A percentile compares a stretch with the other conserved stretches of the same genome.
These are phyloP conservation scores for Nannizziopsis barbatae DNA, from an alignment of 2,329 filamentous ascomycete genomes.

Conservation along the genomic window DNA sequence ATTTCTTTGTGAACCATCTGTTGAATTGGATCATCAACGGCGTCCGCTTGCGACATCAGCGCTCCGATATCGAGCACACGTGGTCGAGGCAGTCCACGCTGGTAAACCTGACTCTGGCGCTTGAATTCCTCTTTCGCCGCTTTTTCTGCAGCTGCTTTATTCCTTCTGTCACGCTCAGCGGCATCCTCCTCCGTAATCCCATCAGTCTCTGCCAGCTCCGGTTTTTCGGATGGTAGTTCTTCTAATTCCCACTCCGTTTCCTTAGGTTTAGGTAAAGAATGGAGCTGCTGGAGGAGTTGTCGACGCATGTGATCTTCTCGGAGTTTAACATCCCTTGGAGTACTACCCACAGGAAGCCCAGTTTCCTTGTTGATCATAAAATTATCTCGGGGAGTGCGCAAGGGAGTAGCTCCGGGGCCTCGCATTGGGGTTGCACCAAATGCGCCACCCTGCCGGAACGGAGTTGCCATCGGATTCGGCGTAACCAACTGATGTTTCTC, in stretches of 20 bases:
- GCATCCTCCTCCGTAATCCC: conserved; percentile 54
- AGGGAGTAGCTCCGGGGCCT: conserved; percentile 65
- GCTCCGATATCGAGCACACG: conserved; percentile 57
- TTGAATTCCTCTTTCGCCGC: conserved; percentile 59
- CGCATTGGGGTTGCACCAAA: conserved; percentile 55
- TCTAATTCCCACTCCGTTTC: conserved; percentile 92
- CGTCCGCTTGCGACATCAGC: conserved; percentile 53
- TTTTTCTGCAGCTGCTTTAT: conserved; percentile 52
- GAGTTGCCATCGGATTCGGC: conserved; percentile 90
- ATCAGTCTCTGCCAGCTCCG: conserved; percentile 44
- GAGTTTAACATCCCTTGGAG: conserved; percentile 63
- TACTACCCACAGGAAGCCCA: conserved; percentile 56
- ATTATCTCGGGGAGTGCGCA: conserved; percentile 78
- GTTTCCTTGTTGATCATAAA: conserved; percentile 70
- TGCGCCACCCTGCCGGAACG: conserved; percentile 52
- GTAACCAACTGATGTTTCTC: conserved; percentile 74
- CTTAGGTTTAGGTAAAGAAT: conserved; percentile 80
- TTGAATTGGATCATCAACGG: conserved; percentile 53
- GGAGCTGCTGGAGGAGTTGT: conserved; percentile 53
- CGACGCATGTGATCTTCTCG: conserved; percentile 58
- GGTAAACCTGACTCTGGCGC: conserved; percentile 82
- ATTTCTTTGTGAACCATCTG: conserved; percentile 64
- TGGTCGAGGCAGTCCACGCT: conserved; percentile 70
- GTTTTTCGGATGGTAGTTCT: conserved; percentile 64
- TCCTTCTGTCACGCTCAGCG: conserved; percentile 64